Percentiles rank a stretch among this genome's conserved stretches.
Evolutionary conservation across 495 filamentous ascomycete species (phyloP).

Genomic region (Penicillium canescens): DNA sequence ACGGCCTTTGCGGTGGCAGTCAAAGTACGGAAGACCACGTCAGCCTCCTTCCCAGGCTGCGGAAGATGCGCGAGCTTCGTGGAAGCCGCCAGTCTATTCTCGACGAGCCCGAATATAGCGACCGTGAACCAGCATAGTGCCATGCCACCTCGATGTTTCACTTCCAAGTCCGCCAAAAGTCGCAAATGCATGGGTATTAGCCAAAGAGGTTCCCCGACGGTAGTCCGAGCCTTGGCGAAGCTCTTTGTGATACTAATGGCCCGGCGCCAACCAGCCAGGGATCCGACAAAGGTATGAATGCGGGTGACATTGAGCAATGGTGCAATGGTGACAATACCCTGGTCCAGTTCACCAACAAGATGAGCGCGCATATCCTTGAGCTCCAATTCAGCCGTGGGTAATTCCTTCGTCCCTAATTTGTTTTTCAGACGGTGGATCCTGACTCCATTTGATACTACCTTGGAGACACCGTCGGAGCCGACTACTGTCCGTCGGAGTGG

Average conservation of each 20-base stretch:
- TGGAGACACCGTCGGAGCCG: constrained; percentile 17
- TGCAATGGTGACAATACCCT: constrained; percentile 65
- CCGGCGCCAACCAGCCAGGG: constrained; percentile 58
- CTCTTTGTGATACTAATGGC: constrained; percentile 61
- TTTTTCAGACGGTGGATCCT: constrained; percentile 67
- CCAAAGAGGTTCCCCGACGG: constrained; percentile 51
- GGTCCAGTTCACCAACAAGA: constrained; percentile 61
- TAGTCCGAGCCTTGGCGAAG: constrained; percentile 55
- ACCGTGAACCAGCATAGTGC: constrained; percentile 62
- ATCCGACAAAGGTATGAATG: constrained; percentile 60
- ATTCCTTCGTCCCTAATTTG: constrained; percentile 67
- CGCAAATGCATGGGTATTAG: constrained; percentile 61
- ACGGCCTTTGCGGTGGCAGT: constrained; percentile 68
- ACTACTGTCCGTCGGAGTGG: constrained; percentile 55
- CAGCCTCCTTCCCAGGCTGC: constrained; percentile 21
- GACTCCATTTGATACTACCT: constrained; percentile 57
- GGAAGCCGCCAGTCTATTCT: constrained; percentile 28
- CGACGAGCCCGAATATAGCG: constrained; percentile 55
- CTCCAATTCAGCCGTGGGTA: constrained; percentile 72
- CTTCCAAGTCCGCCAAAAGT: constrained; percentile 54
- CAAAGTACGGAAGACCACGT: constrained; percentile 60
- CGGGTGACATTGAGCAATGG: constrained; percentile 70
- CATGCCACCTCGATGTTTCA: constrained; percentile 57
- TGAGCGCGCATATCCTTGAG: constrained; percentile 62
- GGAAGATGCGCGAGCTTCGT: constrained; percentile 28